Conservation (phyloP, 1,284 basidiomycete genomes). For the Papiliotrema fonsecae region DNA sequence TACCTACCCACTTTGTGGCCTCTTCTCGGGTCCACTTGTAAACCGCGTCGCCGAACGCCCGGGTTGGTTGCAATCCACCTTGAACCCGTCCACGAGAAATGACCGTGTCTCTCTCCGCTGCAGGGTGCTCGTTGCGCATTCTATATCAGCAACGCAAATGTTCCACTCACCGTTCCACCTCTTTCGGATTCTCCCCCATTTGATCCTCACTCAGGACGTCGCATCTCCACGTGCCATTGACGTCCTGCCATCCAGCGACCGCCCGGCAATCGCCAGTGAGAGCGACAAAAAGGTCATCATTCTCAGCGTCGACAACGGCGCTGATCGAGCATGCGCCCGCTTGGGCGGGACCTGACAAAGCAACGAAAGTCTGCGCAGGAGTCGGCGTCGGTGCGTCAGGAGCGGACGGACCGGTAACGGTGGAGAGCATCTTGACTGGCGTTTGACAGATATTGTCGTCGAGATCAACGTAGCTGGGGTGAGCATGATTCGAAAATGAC, state of each 20-base stretch:
- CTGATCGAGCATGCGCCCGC: slow-evolving; percentile 82
- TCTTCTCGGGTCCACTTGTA: slow-evolving; percentile 72
- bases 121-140: slow-evolving; percentile 82
- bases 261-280: slow-evolving; percentile 92
- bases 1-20: slow-evolving; percentile 61
- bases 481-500: slow-evolving; percentile 5
- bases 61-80: slow-evolving; percentile 87
- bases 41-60: slow-evolving; percentile 83
- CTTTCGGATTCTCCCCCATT: slow-evolving; percentile 84
- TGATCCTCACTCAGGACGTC: slow-evolving; percentile 93
- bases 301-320: slow-evolving; percentile 75
- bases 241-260: slow-evolving; percentile 83
- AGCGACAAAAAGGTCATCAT: slow-evolving; percentile 78
- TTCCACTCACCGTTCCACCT: slow-evolving; percentile 50
- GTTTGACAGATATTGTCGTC: slow-evolving; percentile 53
- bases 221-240: slow-evolving; percentile 51
- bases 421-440: slow-evolving; percentile 25
- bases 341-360: slow-evolving; percentile 71
- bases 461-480: slow-evolving; percentile 46
- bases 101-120: slow-evolving; percentile 71
- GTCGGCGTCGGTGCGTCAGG: slow-evolving; percentile 8
- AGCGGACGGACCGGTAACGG: slow-evolving; percentile 1
- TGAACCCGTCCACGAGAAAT: slow-evolving; percentile 81
- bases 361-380: slow-evolving; percentile 42
- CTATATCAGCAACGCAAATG: slow-evolving; percentile 48